Evolutionary conservation across 345 rosid species (phyloP).

Genomic region (Microthlaspi erraticum): DNA sequence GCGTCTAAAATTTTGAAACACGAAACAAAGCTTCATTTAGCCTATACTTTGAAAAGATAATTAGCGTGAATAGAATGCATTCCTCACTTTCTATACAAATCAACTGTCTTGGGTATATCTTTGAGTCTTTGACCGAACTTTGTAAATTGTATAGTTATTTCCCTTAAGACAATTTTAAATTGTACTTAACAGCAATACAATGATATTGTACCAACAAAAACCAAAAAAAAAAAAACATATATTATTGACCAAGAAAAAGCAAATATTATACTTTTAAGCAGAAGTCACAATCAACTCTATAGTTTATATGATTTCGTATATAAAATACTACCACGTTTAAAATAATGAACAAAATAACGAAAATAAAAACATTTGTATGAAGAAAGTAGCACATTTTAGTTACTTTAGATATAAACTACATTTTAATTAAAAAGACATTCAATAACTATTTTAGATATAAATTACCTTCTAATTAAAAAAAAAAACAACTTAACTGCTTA

Average conservation of each 20-base stretch:
- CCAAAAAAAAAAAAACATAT: background rate
- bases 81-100: too few species aligned
- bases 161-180: background rate
- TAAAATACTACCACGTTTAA: background rate
- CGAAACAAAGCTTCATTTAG: too few species aligned
- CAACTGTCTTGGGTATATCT: background rate
- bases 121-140: background rate
- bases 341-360: background rate
- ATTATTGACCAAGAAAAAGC: background rate
- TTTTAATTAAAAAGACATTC: too few species aligned
- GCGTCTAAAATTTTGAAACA: too few species aligned
- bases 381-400: background rate
- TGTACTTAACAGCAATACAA: background rate
- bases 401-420: background rate
- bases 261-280: background rate
- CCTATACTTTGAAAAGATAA: too few species aligned
- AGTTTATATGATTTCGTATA: background rate
- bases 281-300: slow-evolving; percentile 4
- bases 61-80: too few species aligned
- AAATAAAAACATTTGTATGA: background rate
- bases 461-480: too few species aligned
- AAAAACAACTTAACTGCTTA: too few species aligned
- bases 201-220: background rate
- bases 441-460: background rate
- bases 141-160: background rate